Percentiles rank a stretch among this genome's conserved stretches.
These are phyloP conservation scores for Tolypocladium inflatum DNA, from an alignment of 2,329 filamentous ascomycete species.

Conservation along the genomic window DNA sequence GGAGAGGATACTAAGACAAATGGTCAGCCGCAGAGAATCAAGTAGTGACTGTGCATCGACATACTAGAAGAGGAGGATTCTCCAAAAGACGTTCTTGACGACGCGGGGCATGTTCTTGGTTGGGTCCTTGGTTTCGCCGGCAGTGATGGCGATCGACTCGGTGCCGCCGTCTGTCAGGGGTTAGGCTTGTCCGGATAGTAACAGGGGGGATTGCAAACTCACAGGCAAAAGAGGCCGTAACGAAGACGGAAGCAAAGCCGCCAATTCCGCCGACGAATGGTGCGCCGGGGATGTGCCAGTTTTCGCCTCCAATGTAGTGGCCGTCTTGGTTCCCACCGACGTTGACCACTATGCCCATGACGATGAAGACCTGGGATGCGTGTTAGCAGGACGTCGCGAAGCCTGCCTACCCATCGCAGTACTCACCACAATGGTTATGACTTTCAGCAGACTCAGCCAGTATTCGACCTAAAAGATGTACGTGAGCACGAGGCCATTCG, in stretches of 20 bases:
- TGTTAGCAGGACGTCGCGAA: not conserved
- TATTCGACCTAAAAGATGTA: constrained; percentile 35
- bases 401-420: not conserved
- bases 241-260: constrained; percentile 52
- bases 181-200: not conserved
- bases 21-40: not conserved
- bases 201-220: not conserved
- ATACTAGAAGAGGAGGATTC: constrained; percentile 43
- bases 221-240: constrained; percentile 47
- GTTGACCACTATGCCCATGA: constrained; percentile 46
- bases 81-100: constrained; percentile 57
- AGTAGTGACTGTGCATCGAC: not conserved
- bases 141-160: constrained; percentile 56
- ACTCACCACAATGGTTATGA: constrained; percentile 37
- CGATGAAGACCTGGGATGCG: constrained; percentile 41
- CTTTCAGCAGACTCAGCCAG: constrained; percentile 46
- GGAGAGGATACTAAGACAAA: constrained; percentile 21
- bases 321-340: constrained; percentile 43
- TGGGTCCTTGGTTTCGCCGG: constrained; percentile 56
- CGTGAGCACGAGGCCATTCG: not conserved
- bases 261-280: constrained; percentile 57
- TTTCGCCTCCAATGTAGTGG: constrained; percentile 46
- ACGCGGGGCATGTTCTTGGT: constrained; percentile 51
- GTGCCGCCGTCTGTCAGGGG: constrained; percentile 34
- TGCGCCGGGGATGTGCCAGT: constrained; percentile 49